A percentile compares a stretch with the other conserved stretches of the same genome.
Evolutionary conservation across 2,329 filamentous ascomycete species (phyloP).

Genomic region (Metarhizium brunneum): DNA sequence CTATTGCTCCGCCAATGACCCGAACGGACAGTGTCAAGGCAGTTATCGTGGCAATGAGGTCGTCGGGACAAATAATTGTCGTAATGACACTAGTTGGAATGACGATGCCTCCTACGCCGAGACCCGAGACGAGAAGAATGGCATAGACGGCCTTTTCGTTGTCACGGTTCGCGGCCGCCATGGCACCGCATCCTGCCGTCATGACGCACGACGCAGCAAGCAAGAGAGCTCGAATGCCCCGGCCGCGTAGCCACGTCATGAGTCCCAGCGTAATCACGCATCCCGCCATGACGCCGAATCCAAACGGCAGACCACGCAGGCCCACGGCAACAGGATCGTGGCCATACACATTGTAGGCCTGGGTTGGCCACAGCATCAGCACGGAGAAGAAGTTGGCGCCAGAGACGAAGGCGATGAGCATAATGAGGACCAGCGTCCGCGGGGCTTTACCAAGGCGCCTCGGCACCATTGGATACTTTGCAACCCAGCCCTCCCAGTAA

Average conservation of each 20-base stretch:
- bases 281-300: slow-evolving; percentile 52
- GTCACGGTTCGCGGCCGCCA: no score
- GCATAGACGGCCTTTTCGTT: no score
- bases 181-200: no score
- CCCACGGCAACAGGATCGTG: slow-evolving; percentile 55
- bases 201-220: no score
- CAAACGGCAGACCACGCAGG: slow-evolving; percentile 55
- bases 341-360: slow-evolving; percentile 56
- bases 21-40: slow-evolving; percentile 62
- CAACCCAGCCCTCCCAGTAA: no score
- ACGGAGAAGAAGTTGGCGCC: slow-evolving; percentile 50
- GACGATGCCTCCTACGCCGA: no score
- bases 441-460: no score
- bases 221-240: no score
- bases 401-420: slow-evolving; percentile 47
- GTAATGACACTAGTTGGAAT: slow-evolving; percentile 58
- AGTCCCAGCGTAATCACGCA: slow-evolving; percentile 27
- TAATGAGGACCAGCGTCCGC: no score
- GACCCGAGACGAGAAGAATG: no score
- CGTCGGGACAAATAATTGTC: slow-evolving; percentile 60
- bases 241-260: no score
- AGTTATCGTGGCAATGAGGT: slow-evolving; percentile 60
- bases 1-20: slow-evolving; percentile 57
- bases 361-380: slow-evolving; percentile 53
- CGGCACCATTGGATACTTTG: no score